phyloP scores from a whole-genome alignment of 371 early-diverging fungal genomes.

The Dichotomocladium elegans region DNA sequence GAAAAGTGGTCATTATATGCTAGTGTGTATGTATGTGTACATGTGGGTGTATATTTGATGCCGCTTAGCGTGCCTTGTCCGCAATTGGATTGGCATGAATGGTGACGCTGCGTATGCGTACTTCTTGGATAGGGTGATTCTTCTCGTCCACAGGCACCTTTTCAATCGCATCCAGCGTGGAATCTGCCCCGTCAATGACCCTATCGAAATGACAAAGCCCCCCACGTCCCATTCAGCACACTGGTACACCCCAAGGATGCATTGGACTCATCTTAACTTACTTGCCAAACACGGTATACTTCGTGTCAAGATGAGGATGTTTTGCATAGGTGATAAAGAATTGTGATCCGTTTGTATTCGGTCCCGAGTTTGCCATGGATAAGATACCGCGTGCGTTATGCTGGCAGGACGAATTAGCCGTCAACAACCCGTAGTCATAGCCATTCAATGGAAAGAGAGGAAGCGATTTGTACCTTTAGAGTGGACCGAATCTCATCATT shows the following conservation, averaged over 20 bases:
- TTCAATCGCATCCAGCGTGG: conserved; percentile 84
- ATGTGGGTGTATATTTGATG: not conserved
- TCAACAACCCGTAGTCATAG: not conserved
- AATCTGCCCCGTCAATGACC: conserved; percentile 87
- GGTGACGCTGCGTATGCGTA: conserved; percentile 75
- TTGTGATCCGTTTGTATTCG: conserved; percentile 89
- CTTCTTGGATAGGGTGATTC: conserved; percentile 78
- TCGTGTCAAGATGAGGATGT: conserved; percentile 84
- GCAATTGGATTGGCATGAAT: conserved; percentile 97
- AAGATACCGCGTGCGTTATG: conserved; percentile 88
- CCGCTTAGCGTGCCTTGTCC: conserved; percentile 38
- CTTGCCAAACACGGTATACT: conserved; percentile 94
- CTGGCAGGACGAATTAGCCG: conserved; percentile 21
- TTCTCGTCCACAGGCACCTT: conserved; percentile 84
- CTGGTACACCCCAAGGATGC: not conserved
- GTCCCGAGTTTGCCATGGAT: conserved; percentile 94
- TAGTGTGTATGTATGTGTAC: not conserved
- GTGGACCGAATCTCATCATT: conserved; percentile 85
- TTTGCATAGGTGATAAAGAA: conserved; percentile 91
- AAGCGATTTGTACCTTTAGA: conserved; percentile 55
- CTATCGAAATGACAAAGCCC: conserved; percentile 34
- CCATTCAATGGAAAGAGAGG: not conserved
- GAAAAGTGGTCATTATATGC: not conserved
- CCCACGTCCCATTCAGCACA: not conserved
- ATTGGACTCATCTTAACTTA: conserved; percentile 32